Percentiles rank a stretch among this genome's conserved stretches.
These are phyloP conservation scores for Nakazawaea wyomingensis DNA, from an alignment of 805 yeast species.

Conservation along the genomic window DNA sequence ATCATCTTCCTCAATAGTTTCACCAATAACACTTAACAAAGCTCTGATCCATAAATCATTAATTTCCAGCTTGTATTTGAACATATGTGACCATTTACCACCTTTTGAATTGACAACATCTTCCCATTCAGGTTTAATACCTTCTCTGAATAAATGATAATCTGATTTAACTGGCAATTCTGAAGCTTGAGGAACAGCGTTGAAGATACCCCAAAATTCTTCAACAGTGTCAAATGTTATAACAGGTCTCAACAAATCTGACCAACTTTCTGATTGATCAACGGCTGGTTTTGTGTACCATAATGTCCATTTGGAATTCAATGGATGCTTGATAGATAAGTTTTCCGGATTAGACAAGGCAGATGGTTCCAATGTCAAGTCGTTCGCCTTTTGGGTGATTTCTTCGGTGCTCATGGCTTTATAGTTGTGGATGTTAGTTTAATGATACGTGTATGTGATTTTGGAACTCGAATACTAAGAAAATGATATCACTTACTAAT, in stretches of 20 bases:
- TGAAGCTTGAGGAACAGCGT: conserved; percentile 86
- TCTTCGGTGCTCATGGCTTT: conserved; percentile 18
- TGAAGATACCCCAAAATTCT: conserved; percentile 97
- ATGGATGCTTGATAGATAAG: conserved; percentile 80
- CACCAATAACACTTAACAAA: conserved; percentile 88
- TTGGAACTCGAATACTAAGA: too few relatives aligned
- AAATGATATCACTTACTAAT: too few relatives aligned
- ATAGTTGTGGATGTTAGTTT: neutral
- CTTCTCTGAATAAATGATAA: conserved; percentile 91
- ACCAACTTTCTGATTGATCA: conserved; percentile 79
- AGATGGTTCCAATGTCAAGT: conserved; percentile 29
- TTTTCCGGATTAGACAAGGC: conserved; percentile 51
- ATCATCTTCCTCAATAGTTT: conserved; percentile 78
- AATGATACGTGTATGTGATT: too few relatives aligned
- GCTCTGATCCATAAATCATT: conserved; percentile 92
- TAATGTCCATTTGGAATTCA: conserved; percentile 87
- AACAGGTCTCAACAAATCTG: conserved; percentile 86
- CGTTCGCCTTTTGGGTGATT: conserved; percentile 28
- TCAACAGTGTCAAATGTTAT: conserved; percentile 92
- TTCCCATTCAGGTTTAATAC: conserved; percentile 98
- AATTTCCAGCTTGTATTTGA: conserved; percentile 60
- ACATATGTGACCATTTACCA: conserved; percentile 89
- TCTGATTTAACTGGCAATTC: conserved; percentile 91
- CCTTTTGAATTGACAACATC: conserved; percentile 82
- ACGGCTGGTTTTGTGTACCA: conserved; percentile 96